Evolutionary conservation across 1,284 basidiomycete genomes (phyloP).

Genomic region (Leccinum fallax): DNA sequence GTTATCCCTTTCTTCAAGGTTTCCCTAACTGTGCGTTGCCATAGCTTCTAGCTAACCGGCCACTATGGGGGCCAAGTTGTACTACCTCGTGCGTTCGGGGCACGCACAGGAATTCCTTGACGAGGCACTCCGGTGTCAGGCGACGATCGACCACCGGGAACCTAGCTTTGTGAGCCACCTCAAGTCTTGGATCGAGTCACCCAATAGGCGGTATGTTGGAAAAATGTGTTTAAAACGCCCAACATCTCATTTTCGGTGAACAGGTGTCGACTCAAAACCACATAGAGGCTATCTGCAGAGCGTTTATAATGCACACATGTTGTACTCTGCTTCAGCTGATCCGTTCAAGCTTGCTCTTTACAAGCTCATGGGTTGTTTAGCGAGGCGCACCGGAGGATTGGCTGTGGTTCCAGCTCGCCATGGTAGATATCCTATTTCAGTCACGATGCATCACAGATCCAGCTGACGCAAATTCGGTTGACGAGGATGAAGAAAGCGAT

Average conservation of each 20-base stretch:
- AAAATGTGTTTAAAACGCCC: constrained; percentile 3
- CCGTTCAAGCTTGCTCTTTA: constrained; percentile 96
- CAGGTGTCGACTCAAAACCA: constrained; percentile 66
- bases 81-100: constrained; percentile 89
- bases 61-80: constrained; percentile 80
- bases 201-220: constrained; percentile 66
- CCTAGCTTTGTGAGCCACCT: constrained; percentile 85
- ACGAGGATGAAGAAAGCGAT: constrained; percentile 81
- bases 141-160: constrained; percentile 81
- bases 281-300: constrained; percentile 86
- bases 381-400: constrained; percentile 92
- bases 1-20: constrained; percentile 18
- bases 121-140: constrained; percentile 74
- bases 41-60: constrained; percentile 80
- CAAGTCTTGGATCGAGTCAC: constrained; percentile 81
- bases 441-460: not conserved
- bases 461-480: constrained; percentile 47
- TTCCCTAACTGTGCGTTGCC: constrained; percentile 1
- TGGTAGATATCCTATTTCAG: constrained; percentile 48
- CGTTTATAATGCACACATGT: constrained; percentile 91
- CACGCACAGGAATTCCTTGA: constrained; percentile 79
- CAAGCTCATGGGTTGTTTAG: constrained; percentile 93
- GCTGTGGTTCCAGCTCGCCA: constrained; percentile 97
- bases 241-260: constrained; percentile 5
- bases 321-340: constrained; percentile 83